A percentile compares a stretch with the other conserved stretches of the same genome.
phyloP scores from a whole-genome alignment of 1,284 basidiomycete genomes.

The Hemileccinum hortonii region DNA sequence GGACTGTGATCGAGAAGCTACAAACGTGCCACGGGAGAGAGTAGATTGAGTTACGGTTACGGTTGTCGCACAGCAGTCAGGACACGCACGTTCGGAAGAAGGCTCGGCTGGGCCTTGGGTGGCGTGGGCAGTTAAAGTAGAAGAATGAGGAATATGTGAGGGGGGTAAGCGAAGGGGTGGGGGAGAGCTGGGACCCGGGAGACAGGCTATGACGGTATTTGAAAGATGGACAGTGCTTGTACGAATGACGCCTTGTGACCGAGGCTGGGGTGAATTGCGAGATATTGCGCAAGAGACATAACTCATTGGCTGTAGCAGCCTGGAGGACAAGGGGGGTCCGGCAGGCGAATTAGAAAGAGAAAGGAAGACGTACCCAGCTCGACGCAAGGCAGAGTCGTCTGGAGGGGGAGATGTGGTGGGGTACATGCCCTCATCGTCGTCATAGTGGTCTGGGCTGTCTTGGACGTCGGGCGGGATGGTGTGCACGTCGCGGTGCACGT shows the following conservation, averaged over 20 bases:
- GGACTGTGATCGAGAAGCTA: constrained; percentile 25
- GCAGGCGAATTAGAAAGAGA: constrained; percentile 3
- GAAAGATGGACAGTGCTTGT: constrained; percentile 65
- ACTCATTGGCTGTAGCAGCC: constrained; percentile 37
- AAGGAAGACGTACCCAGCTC: constrained; percentile 47
- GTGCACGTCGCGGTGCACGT: background rate
- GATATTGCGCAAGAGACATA: constrained; percentile 34
- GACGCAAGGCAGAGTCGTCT: constrained; percentile 45
- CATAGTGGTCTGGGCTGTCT: constrained; percentile 1
- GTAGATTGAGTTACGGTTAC: constrained; percentile 11
- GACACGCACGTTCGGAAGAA: constrained; percentile 23
- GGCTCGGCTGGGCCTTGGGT: constrained; percentile 17
- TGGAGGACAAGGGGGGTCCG: constrained; percentile 11
- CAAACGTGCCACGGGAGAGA: constrained; percentile 21
- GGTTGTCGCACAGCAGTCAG: constrained; percentile 3
- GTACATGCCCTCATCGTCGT: constrained; percentile 21
- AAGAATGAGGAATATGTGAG: background rate
- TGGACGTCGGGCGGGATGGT: background rate
- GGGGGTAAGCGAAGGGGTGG: constrained; percentile 1
- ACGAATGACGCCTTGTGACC: constrained; percentile 63
- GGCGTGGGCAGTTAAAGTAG: constrained; percentile 16
- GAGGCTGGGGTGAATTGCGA: constrained; percentile 37
- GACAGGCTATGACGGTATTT: constrained; percentile 28
- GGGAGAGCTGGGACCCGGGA: background rate
- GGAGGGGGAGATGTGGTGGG: constrained; percentile 23